Base-by-base conservation (phyloP, 2,329 filamentous ascomycete species). In the Neoascochyta sp. region DNA sequence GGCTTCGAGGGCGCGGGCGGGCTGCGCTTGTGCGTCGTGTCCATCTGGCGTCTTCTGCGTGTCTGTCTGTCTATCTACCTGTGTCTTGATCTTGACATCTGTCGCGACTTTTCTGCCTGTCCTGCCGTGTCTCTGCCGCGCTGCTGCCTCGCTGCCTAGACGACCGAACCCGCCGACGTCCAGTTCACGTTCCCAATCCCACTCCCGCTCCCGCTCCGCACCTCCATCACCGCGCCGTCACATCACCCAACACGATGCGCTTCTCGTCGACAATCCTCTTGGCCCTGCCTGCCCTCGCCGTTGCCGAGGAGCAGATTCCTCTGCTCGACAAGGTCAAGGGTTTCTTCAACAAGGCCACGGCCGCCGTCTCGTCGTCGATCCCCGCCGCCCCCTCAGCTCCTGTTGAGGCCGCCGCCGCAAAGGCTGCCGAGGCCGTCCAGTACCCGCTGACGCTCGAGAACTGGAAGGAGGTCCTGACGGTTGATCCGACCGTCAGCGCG, bases 391-490 rank as follows among this genome's bases (percentile, higher is more conserved):
- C 35, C 18, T 57, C 58, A 20, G 40, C 50, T 30, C 55, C 60
- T 4, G 31, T 71, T 45, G 65, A 71, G 27, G 69, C 70, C 17
- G 68, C 67, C 24, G 68, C 68, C 27, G 67, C 71, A 18, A 74
- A 73, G 53, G 64, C 70, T n/a, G 74, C 71, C 2, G 59, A 63
- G 24, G 63, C 66, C 42, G 70, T 72, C 26, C 66, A 81, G 41
- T 66, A 75, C 57, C 59, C 74, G 27, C 60, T 90, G 47, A 81
- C 78, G 4, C 68, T 86, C 34, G 68, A 79, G 43, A 83, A 81
- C 71, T 86, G 83, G 82, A 76, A 80, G 60, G 65, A 81, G 15
- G 76, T 79, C 3, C 68, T 90, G 38, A 80, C 68, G 28, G 75
- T 78, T 16, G 68, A 76, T 35, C 68, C 76, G 39, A 63, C 76